Evolutionary conservation across 306 rosid species (phyloP).

Genomic region (Chamaecrista fasciculata): DNA sequence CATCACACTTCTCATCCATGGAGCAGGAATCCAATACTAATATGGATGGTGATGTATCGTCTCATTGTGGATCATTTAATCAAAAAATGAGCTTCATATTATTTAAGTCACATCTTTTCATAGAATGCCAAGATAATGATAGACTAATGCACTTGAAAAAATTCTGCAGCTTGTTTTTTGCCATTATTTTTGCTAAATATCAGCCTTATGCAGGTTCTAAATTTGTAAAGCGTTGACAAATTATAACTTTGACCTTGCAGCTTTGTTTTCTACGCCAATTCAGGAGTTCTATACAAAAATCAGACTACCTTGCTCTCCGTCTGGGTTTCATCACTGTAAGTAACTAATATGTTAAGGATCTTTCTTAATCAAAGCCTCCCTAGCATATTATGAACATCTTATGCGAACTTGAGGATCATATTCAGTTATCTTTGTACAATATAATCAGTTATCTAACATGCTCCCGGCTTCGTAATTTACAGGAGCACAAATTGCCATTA

Average conservation of each 20-base stretch:
- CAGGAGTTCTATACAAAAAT: constrained; percentile 74
- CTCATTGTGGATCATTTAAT: neutral
- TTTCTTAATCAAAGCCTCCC: neutral
- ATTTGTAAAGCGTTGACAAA: constrained; percentile 8
- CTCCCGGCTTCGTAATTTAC: constrained; percentile 31
- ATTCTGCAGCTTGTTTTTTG: neutral
- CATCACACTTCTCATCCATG: constrained; percentile 97
- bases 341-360: constrained; percentile 21
- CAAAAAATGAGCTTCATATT: constrained; percentile 5
- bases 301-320: constrained; percentile 93
- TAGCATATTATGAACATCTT: neutral
- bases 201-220: neutral
- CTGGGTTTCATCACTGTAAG: constrained; percentile 86
- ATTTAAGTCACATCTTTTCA: neutral
- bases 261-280: constrained; percentile 91
- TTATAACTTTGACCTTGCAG: constrained; percentile 56
- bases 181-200: neutral
- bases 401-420: neutral
- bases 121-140: constrained; percentile 4
- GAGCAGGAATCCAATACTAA: constrained; percentile 85
- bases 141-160: neutral
- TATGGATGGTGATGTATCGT: constrained; percentile 77
- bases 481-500: constrained; percentile 84
- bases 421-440: neutral
- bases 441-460: constrained; percentile 13